phyloP scores from a whole-genome alignment of 2,329 filamentous ascomycete species.

The Cytospora piceae region DNA sequence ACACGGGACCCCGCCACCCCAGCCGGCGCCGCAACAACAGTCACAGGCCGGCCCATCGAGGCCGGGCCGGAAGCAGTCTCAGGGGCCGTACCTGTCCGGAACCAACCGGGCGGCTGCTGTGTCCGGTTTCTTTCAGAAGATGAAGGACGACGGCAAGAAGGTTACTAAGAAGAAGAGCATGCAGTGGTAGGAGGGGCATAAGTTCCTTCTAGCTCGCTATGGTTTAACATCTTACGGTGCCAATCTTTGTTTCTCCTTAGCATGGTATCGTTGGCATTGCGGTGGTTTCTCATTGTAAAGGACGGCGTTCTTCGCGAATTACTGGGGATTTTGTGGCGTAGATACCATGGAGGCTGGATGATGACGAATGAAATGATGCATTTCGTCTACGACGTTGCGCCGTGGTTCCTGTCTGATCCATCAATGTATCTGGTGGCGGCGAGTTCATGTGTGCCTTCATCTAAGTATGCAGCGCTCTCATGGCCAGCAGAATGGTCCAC shows the following conservation, averaged over 20 bases:
- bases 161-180: slow-evolving; percentile 43
- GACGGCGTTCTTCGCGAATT: background rate
- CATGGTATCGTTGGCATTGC: slow-evolving; percentile 13
- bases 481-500: background rate
- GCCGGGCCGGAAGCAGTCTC: slow-evolving; percentile 31
- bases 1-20: slow-evolving; percentile 29
- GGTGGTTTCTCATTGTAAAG: slow-evolving; percentile 5
- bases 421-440: background rate
- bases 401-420: background rate
- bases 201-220: background rate
- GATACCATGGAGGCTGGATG: slow-evolving; percentile 11
- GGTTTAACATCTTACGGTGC: slow-evolving; percentile 2
- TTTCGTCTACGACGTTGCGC: background rate
- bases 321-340: background rate
- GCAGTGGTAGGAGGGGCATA: slow-evolving; percentile 36
- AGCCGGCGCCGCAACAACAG: slow-evolving; percentile 33
- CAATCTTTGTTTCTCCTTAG: background rate
- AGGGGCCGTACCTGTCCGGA: slow-evolving; percentile 29
- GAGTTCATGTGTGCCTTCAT: background rate
- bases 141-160: slow-evolving; percentile 35
- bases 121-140: slow-evolving; percentile 34
- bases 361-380: slow-evolving; percentile 2
- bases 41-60: slow-evolving; percentile 26
- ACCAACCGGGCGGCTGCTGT: slow-evolving; percentile 33
- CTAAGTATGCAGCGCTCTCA: background rate